These are phyloP conservation scores for Xylaria sp. DNA, from an alignment of 2,329 filamentous ascomycete species.

Conservation along the genomic window DNA sequence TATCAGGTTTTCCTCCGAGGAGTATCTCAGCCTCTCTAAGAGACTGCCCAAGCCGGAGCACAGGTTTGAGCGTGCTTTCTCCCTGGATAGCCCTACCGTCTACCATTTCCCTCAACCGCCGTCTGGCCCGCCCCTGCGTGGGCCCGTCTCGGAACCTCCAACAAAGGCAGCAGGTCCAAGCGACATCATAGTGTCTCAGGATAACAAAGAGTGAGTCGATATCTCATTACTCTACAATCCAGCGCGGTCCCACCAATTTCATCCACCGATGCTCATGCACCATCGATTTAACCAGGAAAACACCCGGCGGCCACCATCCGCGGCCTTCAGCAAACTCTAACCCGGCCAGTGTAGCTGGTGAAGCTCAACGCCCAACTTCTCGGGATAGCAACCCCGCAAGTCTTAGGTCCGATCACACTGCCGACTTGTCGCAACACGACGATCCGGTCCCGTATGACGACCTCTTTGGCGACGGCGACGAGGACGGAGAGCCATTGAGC, in stretches of 20 bases:
- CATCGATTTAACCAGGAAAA: conserved; percentile 33
- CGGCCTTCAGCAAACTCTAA: conserved; percentile 24
- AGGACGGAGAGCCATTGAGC: conserved; percentile 41
- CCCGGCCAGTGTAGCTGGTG: conserved; percentile 32
- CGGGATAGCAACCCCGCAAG: conserved; percentile 45
- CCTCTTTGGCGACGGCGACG: conserved; percentile 40
- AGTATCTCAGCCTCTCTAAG: conserved; percentile 40
- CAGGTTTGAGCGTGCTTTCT: conserved; percentile 57
- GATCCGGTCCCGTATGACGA: conserved; percentile 47
- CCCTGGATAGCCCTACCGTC: conserved; percentile 63
- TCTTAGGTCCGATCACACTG: conserved; percentile 47
- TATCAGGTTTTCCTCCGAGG: conserved; percentile 50
- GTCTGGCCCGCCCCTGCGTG: conserved; percentile 20
- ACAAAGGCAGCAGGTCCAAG: conserved; percentile 19
- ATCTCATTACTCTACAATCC: conserved; percentile 37
- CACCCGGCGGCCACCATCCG: conserved; percentile 26
- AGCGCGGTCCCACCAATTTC: conserved; percentile 15
- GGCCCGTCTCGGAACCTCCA: conserved; percentile 27
- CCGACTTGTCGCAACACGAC: conserved; percentile 49
- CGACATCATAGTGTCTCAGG: conserved; percentile 21
- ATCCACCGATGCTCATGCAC: conserved; percentile 30
- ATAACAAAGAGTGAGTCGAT: conserved; percentile 37
- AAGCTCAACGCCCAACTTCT: conserved; percentile 31
- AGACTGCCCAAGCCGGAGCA: conserved; percentile 54
- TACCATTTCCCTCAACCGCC: conserved; percentile 56